Percentiles rank a stretch among this genome's conserved stretches.
phyloP scores from a whole-genome alignment of 1,139 yeast genomes.

The Candida tetrigidarum region DNA sequence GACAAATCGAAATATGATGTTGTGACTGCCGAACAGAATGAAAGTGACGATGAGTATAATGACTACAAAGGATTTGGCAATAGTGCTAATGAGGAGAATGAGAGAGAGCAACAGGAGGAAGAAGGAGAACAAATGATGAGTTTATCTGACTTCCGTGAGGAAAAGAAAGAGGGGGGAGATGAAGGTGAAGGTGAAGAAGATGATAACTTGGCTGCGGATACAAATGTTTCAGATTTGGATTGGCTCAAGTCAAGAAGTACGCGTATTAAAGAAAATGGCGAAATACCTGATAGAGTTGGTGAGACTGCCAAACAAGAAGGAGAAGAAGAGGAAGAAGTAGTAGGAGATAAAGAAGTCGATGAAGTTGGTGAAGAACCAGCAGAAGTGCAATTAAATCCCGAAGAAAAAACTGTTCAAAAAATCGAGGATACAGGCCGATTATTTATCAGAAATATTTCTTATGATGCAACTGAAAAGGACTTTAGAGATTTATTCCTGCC shows the following conservation, averaged over 20 bases:
- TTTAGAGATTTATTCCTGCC: constrained; percentile 59
- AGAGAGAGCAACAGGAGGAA: constrained; percentile 18
- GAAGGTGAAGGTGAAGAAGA: constrained; percentile 19
- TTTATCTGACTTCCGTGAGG: constrained; percentile 18
- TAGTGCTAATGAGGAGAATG: too few species aligned
- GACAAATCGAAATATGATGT: constrained; percentile 23
- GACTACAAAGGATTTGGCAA: constrained; percentile 46
- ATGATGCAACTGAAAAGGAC: constrained; percentile 81
- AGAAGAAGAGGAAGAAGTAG: constrained; percentile 18
- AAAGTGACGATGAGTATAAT: constrained; percentile 71
- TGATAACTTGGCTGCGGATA: constrained; percentile 48
- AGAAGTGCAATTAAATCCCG: constrained; percentile 26
- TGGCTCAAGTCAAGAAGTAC: constrained; percentile 84
- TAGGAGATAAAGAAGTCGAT: constrained; percentile 22
- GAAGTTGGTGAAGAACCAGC: constrained; percentile 19
- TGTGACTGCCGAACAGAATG: constrained; percentile 43
- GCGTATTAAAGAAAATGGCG: constrained; percentile 64
- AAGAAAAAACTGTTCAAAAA: constrained; percentile 51
- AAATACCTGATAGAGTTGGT: constrained; percentile 24
- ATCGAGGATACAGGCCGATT: constrained; percentile 78
- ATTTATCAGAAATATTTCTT: constrained; percentile 85
- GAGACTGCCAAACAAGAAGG: constrained; percentile 24
- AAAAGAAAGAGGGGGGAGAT: constrained; percentile 20
- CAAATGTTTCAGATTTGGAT: constrained; percentile 74
- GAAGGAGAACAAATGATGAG: constrained; percentile 25